Evolutionary conservation across 768 basidiomycete species (phyloP).

Genomic region (Terana coerulea): DNA sequence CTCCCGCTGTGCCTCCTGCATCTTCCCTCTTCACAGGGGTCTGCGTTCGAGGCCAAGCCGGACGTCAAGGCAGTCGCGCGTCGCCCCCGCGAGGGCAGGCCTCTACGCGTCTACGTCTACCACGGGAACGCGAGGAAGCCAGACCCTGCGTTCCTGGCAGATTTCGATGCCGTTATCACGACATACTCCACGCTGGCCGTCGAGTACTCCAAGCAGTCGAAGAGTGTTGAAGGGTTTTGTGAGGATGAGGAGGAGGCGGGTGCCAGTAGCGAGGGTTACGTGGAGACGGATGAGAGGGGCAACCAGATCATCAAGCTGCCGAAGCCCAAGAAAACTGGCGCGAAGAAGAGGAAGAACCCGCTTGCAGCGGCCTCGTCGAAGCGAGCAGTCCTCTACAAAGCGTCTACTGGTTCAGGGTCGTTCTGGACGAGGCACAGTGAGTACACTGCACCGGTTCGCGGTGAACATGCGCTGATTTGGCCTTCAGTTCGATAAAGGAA

Average conservation of each 20-base stretch:
- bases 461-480: conserved; percentile 1
- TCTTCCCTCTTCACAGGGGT: conserved; percentile 14
- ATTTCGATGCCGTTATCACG: conserved; percentile 97
- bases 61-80: conserved; percentile 11
- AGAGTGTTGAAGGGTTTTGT: conserved; percentile 53
- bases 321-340: conserved; percentile 64
- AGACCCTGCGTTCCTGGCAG: conserved; percentile 82
- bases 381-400: conserved; percentile 82
- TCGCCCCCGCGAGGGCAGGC: conserved; percentile 28
- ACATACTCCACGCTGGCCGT: conserved; percentile 95
- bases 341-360: conserved; percentile 60
- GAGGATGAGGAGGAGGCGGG: conserved; percentile 69
- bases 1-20: conserved; percentile 33
- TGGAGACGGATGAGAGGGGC: conserved; percentile 67
- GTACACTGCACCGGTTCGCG: conserved; percentile 30
- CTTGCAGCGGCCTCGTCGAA: conserved; percentile 37
- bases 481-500: conserved; percentile 89
- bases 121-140: conserved; percentile 87
- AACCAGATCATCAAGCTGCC: conserved; percentile 54
- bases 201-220: conserved; percentile 87
- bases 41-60: conserved; percentile 10
- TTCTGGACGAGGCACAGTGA: conserved; percentile 94
- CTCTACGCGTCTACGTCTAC: conserved; percentile 89
- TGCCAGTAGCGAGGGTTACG: conserved; percentile 54
- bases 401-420: conserved; percentile 94